Evolutionary conservation across 148 eudicot species (phyloP).

Genomic region (Limonium bicolor): DNA sequence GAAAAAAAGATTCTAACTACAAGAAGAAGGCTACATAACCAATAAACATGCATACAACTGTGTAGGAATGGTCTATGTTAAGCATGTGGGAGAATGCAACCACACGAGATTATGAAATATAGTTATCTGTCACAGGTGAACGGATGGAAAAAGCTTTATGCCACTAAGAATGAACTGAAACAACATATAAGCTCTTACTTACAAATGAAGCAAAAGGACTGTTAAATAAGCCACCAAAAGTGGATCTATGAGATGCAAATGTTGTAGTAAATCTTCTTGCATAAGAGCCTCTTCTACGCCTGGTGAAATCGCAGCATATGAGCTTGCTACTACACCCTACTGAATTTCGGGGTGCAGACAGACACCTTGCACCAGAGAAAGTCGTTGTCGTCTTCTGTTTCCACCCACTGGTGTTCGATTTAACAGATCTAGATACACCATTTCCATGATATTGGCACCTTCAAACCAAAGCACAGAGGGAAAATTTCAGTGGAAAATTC

Average conservation of each 20-base stretch:
- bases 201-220: slow-evolving; percentile 24
- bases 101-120: neutral
- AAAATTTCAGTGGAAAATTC: too few species aligned
- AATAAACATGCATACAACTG: slow-evolving; percentile 1
- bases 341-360: too few species aligned
- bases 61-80: slow-evolving; percentile 1
- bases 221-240: slow-evolving; percentile 32
- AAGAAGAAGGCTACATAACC: too few species aligned
- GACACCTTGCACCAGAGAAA: slow-evolving; percentile 8
- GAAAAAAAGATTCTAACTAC: too few species aligned
- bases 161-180: neutral
- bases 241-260: slow-evolving; percentile 42
- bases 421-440: slow-evolving; percentile 10
- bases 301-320: slow-evolving; percentile 27
- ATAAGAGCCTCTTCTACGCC: slow-evolving; percentile 20
- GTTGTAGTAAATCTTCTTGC: slow-evolving; percentile 22
- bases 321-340: slow-evolving; percentile 9
- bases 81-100: neutral
- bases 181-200: slow-evolving; percentile 24
- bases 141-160: neutral
- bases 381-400: slow-evolving; percentile 13
- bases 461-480: slow-evolving; percentile 5
- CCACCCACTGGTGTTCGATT: slow-evolving; percentile 12
- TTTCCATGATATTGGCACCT: slow-evolving; percentile 24
- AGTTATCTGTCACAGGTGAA: neutral